Evolutionary conservation across 768 basidiomycete genomes (phyloP).

Genomic region (Agaricus blazei): DNA sequence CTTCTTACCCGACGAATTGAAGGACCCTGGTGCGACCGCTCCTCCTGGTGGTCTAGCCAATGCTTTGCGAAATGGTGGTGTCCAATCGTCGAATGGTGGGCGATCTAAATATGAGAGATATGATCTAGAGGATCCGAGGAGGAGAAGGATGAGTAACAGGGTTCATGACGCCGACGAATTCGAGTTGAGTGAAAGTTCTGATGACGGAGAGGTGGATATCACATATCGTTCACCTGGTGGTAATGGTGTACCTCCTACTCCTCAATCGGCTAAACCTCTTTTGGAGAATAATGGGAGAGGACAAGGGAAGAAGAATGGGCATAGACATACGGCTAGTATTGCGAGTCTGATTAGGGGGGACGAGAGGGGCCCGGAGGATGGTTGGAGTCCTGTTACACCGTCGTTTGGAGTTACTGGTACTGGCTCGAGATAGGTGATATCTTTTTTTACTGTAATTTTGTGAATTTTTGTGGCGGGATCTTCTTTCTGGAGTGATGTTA

Average conservation of each 20-base stretch:
- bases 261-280: slow-evolving; percentile 21
- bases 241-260: slow-evolving; percentile 18
- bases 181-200: slow-evolving; percentile 54
- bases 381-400: slow-evolving; percentile 70
- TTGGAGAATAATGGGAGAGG: slow-evolving; percentile 10
- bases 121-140: slow-evolving; percentile 61
- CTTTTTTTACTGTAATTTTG: too few relatives aligned
- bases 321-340: slow-evolving; percentile 81
- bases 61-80: background rate
- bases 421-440: background rate
- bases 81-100: background rate
- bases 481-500: too few relatives aligned
- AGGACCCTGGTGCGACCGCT: slow-evolving; percentile 44
- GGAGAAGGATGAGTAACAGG: slow-evolving; percentile 21
- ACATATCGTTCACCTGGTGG: slow-evolving; percentile 64
- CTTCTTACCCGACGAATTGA: slow-evolving; percentile 79
- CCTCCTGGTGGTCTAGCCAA: slow-evolving; percentile 28
- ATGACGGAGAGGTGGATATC: slow-evolving; percentile 65
- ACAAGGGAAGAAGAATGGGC: slow-evolving; percentile 23
- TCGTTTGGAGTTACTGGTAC: slow-evolving; percentile 46
- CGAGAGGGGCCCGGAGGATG: slow-evolving; percentile 70
- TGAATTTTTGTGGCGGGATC: too few relatives aligned
- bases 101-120: slow-evolving; percentile 70
- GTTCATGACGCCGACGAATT: slow-evolving; percentile 46
- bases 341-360: slow-evolving; percentile 76